phyloP scores from a whole-genome alignment of 495 filamentous ascomycete genomes.

The Opeltia flavorubescens region DNA sequence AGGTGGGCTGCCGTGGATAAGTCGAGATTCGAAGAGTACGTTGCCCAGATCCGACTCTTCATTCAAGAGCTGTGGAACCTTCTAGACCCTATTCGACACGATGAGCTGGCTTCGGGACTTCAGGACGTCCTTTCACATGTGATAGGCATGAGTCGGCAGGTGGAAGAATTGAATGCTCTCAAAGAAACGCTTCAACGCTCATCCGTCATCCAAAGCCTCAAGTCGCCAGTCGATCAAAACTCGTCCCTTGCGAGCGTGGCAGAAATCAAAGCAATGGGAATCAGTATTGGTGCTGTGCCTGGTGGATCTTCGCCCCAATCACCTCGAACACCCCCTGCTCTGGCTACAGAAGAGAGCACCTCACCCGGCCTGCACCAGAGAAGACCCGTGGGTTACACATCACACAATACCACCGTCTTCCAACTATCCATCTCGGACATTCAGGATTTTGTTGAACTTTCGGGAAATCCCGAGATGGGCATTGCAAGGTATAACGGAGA shows the following conservation, averaged over 20 bases:
- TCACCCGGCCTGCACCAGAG: not conserved
- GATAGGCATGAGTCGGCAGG: constrained; percentile 6
- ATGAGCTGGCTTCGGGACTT: constrained; percentile 6
- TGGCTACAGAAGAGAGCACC: too few species aligned
- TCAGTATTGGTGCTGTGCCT: not conserved
- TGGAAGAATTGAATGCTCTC: constrained; percentile 4
- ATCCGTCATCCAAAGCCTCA: not conserved
- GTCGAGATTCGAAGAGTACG: constrained; percentile 7
- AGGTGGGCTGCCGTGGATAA: constrained; percentile 12
- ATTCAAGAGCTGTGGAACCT: constrained; percentile 8
- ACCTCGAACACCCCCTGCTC: not conserved
- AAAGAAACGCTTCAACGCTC: not conserved
- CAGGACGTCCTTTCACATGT: constrained; percentile 8
- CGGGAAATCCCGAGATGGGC: not conserved
- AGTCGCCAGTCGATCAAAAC: not conserved
- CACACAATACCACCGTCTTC: not conserved
- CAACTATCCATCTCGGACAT: constrained; percentile 16
- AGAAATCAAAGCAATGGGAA: not conserved
- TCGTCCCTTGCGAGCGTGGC: constrained; percentile 3
- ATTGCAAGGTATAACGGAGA: constrained; percentile 1
- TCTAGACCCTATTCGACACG: constrained; percentile 9
- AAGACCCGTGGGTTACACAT: not conserved
- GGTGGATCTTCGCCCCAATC: not conserved
- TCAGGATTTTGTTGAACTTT: constrained; percentile 10
- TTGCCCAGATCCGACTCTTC: constrained; percentile 3